Evolutionary conservation across 306 rosid genomes (phyloP).

Genomic region (Alnus rubra): DNA sequence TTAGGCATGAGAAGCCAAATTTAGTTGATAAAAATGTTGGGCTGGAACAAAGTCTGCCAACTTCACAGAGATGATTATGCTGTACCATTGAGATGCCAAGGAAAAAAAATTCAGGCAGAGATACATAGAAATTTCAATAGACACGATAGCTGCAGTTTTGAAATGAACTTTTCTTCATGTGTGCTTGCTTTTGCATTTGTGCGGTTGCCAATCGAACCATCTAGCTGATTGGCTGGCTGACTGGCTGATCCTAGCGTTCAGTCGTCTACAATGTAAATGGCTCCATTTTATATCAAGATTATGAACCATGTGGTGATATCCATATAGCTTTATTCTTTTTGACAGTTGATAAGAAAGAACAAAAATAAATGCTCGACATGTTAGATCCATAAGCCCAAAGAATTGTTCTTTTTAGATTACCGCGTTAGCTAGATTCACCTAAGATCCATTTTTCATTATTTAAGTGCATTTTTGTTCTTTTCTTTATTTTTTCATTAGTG

Average conservation of each 20-base stretch:
- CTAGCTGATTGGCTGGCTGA: not conserved
- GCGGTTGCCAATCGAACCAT: not conserved
- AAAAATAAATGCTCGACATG: constrained; percentile 22
- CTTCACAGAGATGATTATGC: not conserved
- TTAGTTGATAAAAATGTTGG: not conserved
- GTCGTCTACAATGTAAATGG: not conserved
- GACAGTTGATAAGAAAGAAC: constrained; percentile 22
- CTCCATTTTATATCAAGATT: constrained; percentile 1
- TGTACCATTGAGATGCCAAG: not conserved
- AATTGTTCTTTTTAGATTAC: constrained; percentile 11
- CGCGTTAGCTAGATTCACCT: constrained; percentile 20
- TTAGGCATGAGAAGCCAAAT: not conserved
- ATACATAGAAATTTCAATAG: not conserved
- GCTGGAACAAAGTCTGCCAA: not conserved
- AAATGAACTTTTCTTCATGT: not conserved
- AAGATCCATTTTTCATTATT: not conserved
- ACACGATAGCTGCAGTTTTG: not conserved
- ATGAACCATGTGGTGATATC: constrained; percentile 27
- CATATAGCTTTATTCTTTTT: constrained; percentile 17
- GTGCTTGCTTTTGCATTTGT: not conserved
- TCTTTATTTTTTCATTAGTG: not conserved
- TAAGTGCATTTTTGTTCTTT: not conserved
- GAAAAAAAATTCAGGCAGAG: not conserved
- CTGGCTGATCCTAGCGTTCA: not conserved
- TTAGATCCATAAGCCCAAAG: constrained; percentile 7